Evolutionary conservation across 2,329 filamentous ascomycete species (phyloP), one percentile per base, ranked within the genome.

Genomic region (Ceratocystis eucalypticola): DNA sequence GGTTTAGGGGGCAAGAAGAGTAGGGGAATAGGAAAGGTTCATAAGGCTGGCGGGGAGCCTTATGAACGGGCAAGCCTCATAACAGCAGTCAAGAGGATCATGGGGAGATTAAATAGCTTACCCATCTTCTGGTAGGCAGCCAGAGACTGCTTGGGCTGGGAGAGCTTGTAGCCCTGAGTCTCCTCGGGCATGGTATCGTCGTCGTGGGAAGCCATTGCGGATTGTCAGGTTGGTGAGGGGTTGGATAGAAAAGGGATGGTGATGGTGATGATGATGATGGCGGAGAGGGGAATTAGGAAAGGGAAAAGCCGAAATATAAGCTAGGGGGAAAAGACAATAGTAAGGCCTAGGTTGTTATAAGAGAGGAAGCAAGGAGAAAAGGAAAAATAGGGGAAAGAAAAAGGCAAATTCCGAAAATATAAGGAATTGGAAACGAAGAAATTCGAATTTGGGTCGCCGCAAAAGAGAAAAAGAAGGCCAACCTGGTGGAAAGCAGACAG

Each of bases 111-210:
- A 41, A 41, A 48, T 67, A 28, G 81, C 89, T 74, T 81, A 96
- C 91, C 94, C 79, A 99, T 88, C 76, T 96, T 82, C 74, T 93
- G 84, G 79, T 96, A 96, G 77, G 96, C 89, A 70, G 93, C 89
- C 74, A 99, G 83, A 72, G 90, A 95, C 84, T 97, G 96, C 87
- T 96, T 96, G 69, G 83, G 83, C 84, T 96, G 91, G 71, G 91
- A 92, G 75, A 96, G 88, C 85, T 95, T 96, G 87, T 96, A 97
- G 75, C 93, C 93, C 79, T 92, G 87, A 71, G 92, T 96, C 79
- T 88, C 84, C 80, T 94, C 89, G 70, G 91, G 88, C 77, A 88
- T 81, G 71, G 93, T 85, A 74, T 97, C 93, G 69, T 96, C 91
- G 70, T 87, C 80, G 74, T 84, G 80, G 72, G 85, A 82, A 71